Evolutionary conservation across 768 basidiomycete species (phyloP), one percentile per base, ranked within the genome.

Genomic region (Boletellus emodensis): DNA sequence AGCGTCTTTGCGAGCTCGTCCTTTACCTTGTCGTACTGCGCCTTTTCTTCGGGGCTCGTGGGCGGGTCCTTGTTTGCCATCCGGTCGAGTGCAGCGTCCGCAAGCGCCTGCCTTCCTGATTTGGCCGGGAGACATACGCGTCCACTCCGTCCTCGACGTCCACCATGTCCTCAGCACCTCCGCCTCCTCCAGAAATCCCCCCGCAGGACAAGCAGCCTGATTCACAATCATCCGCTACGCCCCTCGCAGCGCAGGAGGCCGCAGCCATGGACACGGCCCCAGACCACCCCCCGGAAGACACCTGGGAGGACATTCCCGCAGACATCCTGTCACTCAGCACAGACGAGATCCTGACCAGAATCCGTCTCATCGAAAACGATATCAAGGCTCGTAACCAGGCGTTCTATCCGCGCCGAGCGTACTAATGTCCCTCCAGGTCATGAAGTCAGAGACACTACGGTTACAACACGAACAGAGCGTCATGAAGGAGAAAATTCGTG

Each of bases 401-500:
- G 40, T 44, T 4, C n/a, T 24, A 11, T 28, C 30, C 32, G 11
- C 24, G 41, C 14, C 50, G 30, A 49, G 12, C 18, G 35, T 41
- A 12, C 15, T 20, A 3, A 46, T 24, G 11, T 33, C 13, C 40
- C n/a, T 60, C 14, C 40, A 96, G 94, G 93, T 99, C 58, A 96
- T 99, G 89, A 84, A 90, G 60, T 95, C 93, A 58, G 96, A 98
- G 72, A 92, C 87, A 10, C 74, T 89, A 56, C 82, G 96, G 44
- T 71, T 99, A 48, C 85, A 90, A 61, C 95, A 98, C 65, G 96
- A 98, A 69, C 90, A 95, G 71, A 87, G 74, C 58, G 86, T 87
- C 57, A 98, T 99, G 96, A 88, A 91, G 66, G 94, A 97, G 77
- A 96, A 95, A 79, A 96, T 99, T 64, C 84, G 91, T 46, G 96